Evolutionary conservation across 1,284 basidiomycete genomes (phyloP).

Genomic region (Ustilago loliicola): DNA sequence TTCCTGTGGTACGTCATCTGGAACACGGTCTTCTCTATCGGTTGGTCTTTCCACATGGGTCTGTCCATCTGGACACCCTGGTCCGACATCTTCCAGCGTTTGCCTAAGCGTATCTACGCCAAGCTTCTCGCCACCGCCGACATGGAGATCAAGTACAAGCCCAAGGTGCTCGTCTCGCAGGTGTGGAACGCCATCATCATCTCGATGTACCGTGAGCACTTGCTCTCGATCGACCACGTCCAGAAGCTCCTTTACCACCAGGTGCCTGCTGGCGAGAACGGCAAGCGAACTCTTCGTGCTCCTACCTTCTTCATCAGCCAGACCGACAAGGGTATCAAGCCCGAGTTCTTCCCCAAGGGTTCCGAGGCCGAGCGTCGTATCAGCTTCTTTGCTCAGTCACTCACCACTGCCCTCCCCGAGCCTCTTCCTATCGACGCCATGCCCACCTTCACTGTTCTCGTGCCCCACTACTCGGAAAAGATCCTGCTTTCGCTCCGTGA

Average conservation of each 20-base stretch:
- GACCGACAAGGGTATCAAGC: slow-evolving; percentile 68
- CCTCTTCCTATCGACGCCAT: slow-evolving; percentile 70
- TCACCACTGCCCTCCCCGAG: slow-evolving; percentile 68
- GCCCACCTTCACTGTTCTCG: slow-evolving; percentile 70
- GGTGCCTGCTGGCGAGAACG: slow-evolving; percentile 68
- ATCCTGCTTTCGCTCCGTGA: slow-evolving; percentile 70
- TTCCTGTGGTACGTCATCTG: slow-evolving; percentile 71
- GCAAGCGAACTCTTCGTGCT: slow-evolving; percentile 70
- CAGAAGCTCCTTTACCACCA: slow-evolving; percentile 71
- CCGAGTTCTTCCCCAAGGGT: slow-evolving; percentile 70
- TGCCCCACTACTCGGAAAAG: slow-evolving; percentile 70
- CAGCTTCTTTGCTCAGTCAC: slow-evolving; percentile 70
- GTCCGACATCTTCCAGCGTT: slow-evolving; percentile 70
- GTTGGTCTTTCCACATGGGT: slow-evolving; percentile 69
- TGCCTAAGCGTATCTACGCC: slow-evolving; percentile 71
- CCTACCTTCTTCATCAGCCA: slow-evolving; percentile 71
- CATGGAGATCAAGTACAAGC: slow-evolving; percentile 71
- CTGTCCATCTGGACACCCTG: slow-evolving; percentile 71
- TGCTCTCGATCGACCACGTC: slow-evolving; percentile 70
- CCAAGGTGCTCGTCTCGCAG: slow-evolving; percentile 70
- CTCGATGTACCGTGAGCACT: slow-evolving; percentile 70
- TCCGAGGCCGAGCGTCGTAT: slow-evolving; percentile 70
- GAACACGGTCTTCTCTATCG: slow-evolving; percentile 70
- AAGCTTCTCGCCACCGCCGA: slow-evolving; percentile 70
- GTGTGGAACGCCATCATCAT: slow-evolving; percentile 71